These are phyloP conservation scores for Rhododendron vialii DNA, from an alignment of 148 eudicot genomes.

Conservation along the genomic window DNA sequence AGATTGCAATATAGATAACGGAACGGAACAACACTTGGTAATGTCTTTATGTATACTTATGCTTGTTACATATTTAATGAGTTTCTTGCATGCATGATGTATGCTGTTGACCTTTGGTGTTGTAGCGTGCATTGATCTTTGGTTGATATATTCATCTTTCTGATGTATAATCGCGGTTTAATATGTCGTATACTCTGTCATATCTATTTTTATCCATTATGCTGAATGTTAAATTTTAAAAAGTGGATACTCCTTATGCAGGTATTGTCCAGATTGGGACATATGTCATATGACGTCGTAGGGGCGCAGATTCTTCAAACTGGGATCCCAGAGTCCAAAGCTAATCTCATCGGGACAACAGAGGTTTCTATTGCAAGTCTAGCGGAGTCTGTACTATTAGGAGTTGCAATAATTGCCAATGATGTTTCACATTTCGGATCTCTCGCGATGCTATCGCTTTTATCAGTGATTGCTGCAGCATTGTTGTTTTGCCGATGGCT, in stretches of 20 bases:
- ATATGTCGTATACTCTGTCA: background rate
- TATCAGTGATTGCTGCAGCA: conserved; percentile 78
- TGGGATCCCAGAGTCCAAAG: conserved; percentile 89
- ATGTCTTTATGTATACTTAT: background rate
- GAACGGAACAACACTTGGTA: background rate
- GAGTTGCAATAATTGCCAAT: conserved; percentile 83
- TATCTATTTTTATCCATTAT: background rate
- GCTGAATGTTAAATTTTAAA: background rate
- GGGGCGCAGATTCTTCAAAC: conserved; percentile 97
- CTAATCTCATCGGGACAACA: conserved; percentile 86
- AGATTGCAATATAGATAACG: background rate
- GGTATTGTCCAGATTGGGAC: conserved; percentile 89
- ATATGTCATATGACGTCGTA: conserved; percentile 89
- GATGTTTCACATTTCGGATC: conserved; percentile 80
- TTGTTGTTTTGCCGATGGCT: conserved; percentile 82
- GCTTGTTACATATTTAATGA: background rate
- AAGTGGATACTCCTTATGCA: conserved; percentile 12
- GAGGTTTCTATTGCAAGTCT: conserved; percentile 90
- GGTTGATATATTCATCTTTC: background rate
- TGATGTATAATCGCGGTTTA: background rate
- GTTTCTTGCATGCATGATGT: background rate
- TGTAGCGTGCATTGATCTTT: background rate
- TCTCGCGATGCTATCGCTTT: conserved; percentile 70
- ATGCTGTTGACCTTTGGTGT: background rate
- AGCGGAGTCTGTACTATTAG: conserved; percentile 84